Evolutionary conservation across 2,329 filamentous ascomycete species (phyloP), one percentile per base, ranked within the genome.

Genomic region (Pestalotiopsis fici): DNA sequence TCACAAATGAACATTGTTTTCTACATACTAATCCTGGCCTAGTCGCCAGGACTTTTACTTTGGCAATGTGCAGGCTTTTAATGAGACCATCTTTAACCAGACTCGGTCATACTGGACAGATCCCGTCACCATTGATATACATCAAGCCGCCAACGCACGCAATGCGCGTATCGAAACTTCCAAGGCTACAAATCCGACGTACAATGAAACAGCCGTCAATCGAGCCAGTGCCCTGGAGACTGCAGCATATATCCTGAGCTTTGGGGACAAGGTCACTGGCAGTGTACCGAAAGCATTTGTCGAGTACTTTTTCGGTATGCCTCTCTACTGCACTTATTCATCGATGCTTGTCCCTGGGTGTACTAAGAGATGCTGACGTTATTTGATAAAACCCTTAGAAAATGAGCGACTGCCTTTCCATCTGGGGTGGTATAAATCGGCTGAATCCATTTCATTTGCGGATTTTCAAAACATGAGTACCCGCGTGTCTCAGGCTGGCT

Each of bases 11-110:
- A 18, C 3, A 23, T 5, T 4, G 18, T 5, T 23, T 27, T 9
- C 56, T 1, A 7, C 1, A 27, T 4, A 21, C n/a, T 31, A 2
- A 27, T 27, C 11, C 15, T 59, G 18, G 18, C 25, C 11, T 4
- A 84, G 82, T 54, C 85, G 85, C 23, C 72, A 77, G 2, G 85
- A 88, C 67, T 82, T 80, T 7, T 83, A 76, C 77, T 81, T 86
- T 65, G 86, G 86, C 27, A 83, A 84, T 74, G 83, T 84, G 70
- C 80, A 85, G 69, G 65, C 82, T 66, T 88, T 88, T 78, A 86
- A 88, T 74, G 76, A 83, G 64, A 82, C 79, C 2, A 73, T 87
- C 69, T 88, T 87, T 73, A 80, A 83, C 62, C 74, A 80, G 66
- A 81, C 80, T 0, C 77, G 71, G 47, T 66, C 70, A 4, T 87